Evolutionary conservation across 2,329 filamentous ascomycete genomes (phyloP), one percentile per base, ranked within the genome.

Genomic region (Cladosporium sp.): DNA sequence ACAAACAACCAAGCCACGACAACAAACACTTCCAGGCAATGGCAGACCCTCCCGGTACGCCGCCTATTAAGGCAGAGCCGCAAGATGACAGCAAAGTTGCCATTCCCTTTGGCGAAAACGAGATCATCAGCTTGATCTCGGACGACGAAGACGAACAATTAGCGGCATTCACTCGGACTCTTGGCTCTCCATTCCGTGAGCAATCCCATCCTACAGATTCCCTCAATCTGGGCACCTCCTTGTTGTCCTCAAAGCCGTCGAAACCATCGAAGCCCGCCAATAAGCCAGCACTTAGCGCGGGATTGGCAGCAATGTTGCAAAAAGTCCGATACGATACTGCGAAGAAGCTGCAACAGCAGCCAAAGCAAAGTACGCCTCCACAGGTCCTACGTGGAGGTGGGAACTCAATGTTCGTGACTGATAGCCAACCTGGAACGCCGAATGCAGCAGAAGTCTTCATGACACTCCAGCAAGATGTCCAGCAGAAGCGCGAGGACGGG

Each of bases 401-500:
- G 30, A 40, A 19, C 25, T n/a, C 19, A 5, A 20, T 52, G 6
- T 52, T 52, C 19, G 50, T 52, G 2, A 38, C 50, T 17, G 37
- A 52, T 11, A 58, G 11, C 20, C 38, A 34, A 37, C 40, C 28
- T 40, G 59, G 12, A 11, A 56, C 15, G 8, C 56, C 30, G 2
- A 38, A 47, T 19, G 52, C 47, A 15, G 56, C 54, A 39, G 12
- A 17, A 5, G 7, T 19, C 5, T 61, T 30, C 36, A 1, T 40
- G 11, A 15, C 22, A 12, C 37, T 50, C 19, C 55, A 55, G 30
- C 37, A 19, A 6, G 52, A 28, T 1, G 30, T 30, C 36, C 19
- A 61, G 1, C 14, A 42, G 6, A 69, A 64, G 51, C 55, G 60
- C 34, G 34, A 25, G 2, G 58, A 52, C 5, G 64, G 62, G 1